Evolutionary conservation across 2,329 filamentous ascomycete genomes (phyloP), one percentile per base, ranked within the genome.

Genomic region (Epichloe uncinata): DNA sequence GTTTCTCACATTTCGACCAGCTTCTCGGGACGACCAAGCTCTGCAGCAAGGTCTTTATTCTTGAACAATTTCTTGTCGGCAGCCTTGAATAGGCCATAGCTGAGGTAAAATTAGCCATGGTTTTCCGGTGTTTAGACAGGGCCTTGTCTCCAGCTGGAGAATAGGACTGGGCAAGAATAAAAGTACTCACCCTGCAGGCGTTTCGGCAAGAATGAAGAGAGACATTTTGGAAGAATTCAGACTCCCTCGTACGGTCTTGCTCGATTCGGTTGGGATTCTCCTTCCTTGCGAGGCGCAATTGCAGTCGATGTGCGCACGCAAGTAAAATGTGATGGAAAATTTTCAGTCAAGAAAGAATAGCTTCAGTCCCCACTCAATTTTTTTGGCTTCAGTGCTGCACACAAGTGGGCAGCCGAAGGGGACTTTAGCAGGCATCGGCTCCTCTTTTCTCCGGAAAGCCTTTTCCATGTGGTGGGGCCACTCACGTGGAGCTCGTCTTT

Each of bases 21-120:
- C 61, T 86, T 86, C 69, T 96, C 89, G 36, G 88, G 82, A 53
- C 84, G 85, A 57, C 82, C 78, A 54, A 89, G 77, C 66, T 93
- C 82, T 55, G 81, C 76, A 48, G 79, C 77, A 55, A 95, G 71
- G 63, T 90, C 82, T 70, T 91, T 85, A 63, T 85, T 83, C 70
- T 95, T 93, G 57, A 98, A 77, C 53, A 97, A 79, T 77, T 97
- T 97, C 81, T 96, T 97, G 79, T 97, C 91, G 69, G 90, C 88
- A 61, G 91, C 86, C 78, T 98, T 97, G 75, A 98, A 89, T 68
- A 98, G 81, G 70, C 90, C 93, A 75, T 97, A 97, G 68, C 93
- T 95, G 61, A 58, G 57, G 57, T 51, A 53, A 56, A 57, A 63
- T 65, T 64, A 69, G 67, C 54, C 43, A 50, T 37, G 8, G 41